A percentile compares a stretch with the other conserved stretches of the same genome.
These are phyloP conservation scores for Malus hybrid DNA, from an alignment of 331 rosid species.

Conservation along the genomic window DNA sequence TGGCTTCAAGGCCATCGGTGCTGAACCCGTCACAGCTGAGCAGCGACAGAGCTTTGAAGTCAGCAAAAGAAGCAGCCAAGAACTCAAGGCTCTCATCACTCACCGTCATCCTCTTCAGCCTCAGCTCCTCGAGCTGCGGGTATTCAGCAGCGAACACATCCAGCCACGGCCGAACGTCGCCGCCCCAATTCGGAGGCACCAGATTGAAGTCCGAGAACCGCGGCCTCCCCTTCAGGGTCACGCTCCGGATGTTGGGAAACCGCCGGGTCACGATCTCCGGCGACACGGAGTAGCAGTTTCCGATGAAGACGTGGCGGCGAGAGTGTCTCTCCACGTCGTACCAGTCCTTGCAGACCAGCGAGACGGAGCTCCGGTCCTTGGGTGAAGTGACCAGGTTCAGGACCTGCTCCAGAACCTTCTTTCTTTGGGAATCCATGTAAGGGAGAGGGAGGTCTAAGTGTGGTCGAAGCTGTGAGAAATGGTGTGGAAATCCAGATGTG, in stretches of 20 bases:
- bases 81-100: slow-evolving; percentile 69
- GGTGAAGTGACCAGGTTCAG: slow-evolving; percentile 41
- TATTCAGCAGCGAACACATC: slow-evolving; percentile 41
- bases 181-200: slow-evolving; percentile 89
- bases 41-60: slow-evolving; percentile 61
- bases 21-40: slow-evolving; percentile 80
- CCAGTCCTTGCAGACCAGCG: slow-evolving; percentile 82
- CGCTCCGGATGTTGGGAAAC: slow-evolving; percentile 56
- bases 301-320: slow-evolving; percentile 63
- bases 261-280: slow-evolving; percentile 70
- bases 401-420: slow-evolving; percentile 49
- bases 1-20: slow-evolving; percentile 70
- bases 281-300: slow-evolving; percentile 81
- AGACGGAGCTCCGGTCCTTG: slow-evolving; percentile 54
- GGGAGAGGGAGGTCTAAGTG: background rate
- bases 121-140: slow-evolving; percentile 66
- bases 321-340: slow-evolving; percentile 82
- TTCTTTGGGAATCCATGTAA: background rate
- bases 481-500: background rate
- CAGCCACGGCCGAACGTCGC: slow-evolving; percentile 61
- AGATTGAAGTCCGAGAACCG: slow-evolving; percentile 76
- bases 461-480: background rate
- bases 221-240: slow-evolving; percentile 80
- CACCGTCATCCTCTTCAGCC: slow-evolving; percentile 74
- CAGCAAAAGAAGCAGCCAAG: slow-evolving; percentile 41